A percentile compares a stretch with the other conserved stretches of the same genome.
Evolutionary conservation across 108 stramenopile genomes (phyloP).

Genomic region (Epipyxis sp.): DNA sequence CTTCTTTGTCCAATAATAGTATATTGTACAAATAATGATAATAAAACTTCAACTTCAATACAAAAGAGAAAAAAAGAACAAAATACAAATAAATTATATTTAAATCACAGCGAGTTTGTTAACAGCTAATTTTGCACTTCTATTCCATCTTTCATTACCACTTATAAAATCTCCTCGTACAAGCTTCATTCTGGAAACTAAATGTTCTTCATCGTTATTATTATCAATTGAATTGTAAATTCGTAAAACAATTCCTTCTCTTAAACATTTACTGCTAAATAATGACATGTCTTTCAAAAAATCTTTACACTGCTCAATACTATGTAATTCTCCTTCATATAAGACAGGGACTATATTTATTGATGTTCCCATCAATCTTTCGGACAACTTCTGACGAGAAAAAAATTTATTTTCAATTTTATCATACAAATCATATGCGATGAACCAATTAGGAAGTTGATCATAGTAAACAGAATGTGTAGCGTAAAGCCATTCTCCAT

Average conservation of each 20-base stretch:
- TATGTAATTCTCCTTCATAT: not conserved
- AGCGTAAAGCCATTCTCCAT: slow-evolving; percentile 59
- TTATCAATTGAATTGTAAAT: too few species aligned
- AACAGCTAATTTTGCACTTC: not conserved
- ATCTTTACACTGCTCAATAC: not conserved
- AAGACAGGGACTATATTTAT: not conserved
- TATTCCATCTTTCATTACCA: slow-evolving; percentile 22
- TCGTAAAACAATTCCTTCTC: slow-evolving; percentile 7
- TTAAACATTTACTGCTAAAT: not conserved
- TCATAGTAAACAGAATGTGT: slow-evolving; percentile 54
- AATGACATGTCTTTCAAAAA: not conserved
- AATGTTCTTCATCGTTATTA: not conserved
- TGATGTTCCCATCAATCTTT: not conserved
- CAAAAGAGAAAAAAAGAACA: too few species aligned
- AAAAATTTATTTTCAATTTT: slow-evolving; percentile 32
- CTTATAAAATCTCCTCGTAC: slow-evolving; percentile 13
- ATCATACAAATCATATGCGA: slow-evolving; percentile 62
- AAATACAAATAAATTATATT: too few species aligned
- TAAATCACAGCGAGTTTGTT: too few species aligned
- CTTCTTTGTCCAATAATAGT: too few species aligned
- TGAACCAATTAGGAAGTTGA: slow-evolving; percentile 49
- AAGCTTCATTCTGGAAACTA: not conserved
- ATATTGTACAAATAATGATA: too few species aligned
- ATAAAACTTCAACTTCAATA: too few species aligned
- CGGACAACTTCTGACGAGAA: not conserved